Base-by-base conservation (phyloP, 768 basidiomycete genomes). In the Boletus huronensis region DNA sequence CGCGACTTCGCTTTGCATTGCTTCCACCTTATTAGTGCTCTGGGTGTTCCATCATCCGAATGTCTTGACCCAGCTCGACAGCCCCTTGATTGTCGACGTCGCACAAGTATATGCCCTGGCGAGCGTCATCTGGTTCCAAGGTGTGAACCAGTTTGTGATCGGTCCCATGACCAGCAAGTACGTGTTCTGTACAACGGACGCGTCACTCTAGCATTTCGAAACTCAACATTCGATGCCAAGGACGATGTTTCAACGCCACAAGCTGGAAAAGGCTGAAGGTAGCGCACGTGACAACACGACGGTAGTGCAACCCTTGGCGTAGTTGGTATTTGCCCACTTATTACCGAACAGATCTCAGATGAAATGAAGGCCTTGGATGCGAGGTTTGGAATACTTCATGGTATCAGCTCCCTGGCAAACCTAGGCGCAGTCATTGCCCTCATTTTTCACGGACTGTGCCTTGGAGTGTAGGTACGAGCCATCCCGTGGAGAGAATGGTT, bases 181-280 rank as follows among this genome's bases (percentile, higher is more conserved):
- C 38, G 82, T 63, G 65, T 36, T 41, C 25, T 36, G 10, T 31
- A 21, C 7, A 6, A 10, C 5, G 34, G 14, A 25, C 9, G 4
- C 38, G 31, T 51, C 26, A 32, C 17, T 21, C 16, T n/a, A 32
- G 23, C 21, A 49, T 41, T 17, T 28, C 36, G n/a, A 32, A 29
- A 17, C 39, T 16, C 5, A 13, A 35, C 21, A 10, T 23, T 26
- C 16, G 7, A 36, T 32, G 35, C 38, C 29, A 45, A 90, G 88
- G 68, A 82, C 83, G n/a, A 88, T 88, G 87, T 84, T 87, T 67
- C 70, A 84, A 67, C 78, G 89, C 52, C 84, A 88, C 46, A 82
- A 76, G 57, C 72, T 85, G 54, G 88, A 93, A 74, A 87, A 90
- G 63, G 77, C 82, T 42, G 87, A 90, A 68, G 83, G 84, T 11